Evolutionary conservation across 1,284 basidiomycete genomes (phyloP), one percentile per base, ranked within the genome.

Genomic region (Malassezia slooffiae): DNA sequence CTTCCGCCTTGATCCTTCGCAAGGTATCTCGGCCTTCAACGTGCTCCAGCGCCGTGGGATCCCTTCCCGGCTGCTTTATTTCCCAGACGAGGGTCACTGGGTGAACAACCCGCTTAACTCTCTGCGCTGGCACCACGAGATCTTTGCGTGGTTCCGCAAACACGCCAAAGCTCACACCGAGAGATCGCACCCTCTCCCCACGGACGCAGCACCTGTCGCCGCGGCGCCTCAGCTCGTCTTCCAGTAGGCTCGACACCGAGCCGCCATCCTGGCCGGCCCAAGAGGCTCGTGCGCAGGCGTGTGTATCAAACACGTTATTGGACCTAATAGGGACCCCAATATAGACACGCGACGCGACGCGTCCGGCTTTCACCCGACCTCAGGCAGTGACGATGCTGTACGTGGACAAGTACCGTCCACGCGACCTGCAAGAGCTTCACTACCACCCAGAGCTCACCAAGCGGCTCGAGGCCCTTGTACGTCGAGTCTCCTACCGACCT

Each of bases 381-480:
- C 19, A 9, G 12, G 15, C 13, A 32, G 30, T 22, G 27, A 27
- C 28, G 12, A 65, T 67, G 66, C 62, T 69, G 23, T 69, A 57
- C 50, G 66, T 69, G 33, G 66, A 38, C 40, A 57, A 95, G 83
- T 86, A 86, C 70, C 81, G 91, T 39, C 91, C 91, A 12, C 79
- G 81, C 52, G 77, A 80, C 2, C 78, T 97, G 19, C 79, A 83
- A 55, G 81, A 85, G 43, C 79, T 97, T 33, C 81, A 90, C 67
- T 96, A 97, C 71, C 93, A 97, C 68, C 68, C 75, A 21, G 79
- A 77, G 32, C 79, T 97, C 31, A 85, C 87, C 8, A 75, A 78
- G 27, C 79, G 90, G 21, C 75, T 97, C 23, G 78, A 77, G 53
- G 83, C 87, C 1, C 75, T 96, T 40, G 86, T 85, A 24, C 45